Evolutionary conservation across 164 flowering plant genomes (phyloP), one percentile per base, ranked within the genome.

Genomic region (Berberis vulgaris): DNA sequence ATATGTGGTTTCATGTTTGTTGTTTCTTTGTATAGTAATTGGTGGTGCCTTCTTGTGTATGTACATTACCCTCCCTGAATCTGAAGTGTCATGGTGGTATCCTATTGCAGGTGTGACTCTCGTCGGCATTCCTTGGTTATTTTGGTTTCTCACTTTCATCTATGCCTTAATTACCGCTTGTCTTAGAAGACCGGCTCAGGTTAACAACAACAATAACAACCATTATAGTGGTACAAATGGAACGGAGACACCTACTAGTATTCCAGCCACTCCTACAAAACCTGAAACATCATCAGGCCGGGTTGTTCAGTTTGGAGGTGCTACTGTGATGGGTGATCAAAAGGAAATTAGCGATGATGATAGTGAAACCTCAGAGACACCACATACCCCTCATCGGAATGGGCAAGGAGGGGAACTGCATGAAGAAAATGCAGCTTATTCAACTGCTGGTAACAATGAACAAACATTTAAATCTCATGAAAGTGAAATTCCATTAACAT

Each of bases 71-170:
- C 49, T 59, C 8, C 68, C 68, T n/a, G 57, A 70, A 54, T 44
- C 68, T 4, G 54, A 54, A 59, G 42, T 64, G 1, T 38, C 63
- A 7, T 1, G 53, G 9, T 70, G 72, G 68, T 70, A 70, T 54
- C 65, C 68, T 53, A 46, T 57, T 45, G 65, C 59, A n/a, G 72
- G 68, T 6, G 46, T 70, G 64, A 47, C 54, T 1, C 46, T 70
- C 9, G 57, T 65, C 2, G 60, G 73, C 11, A 52, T 55, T 12
- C 73, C 73, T 43, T 70, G 73, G 73, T 4, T 60, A 7, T 65
- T 70, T 43, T 70, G 73, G 73, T 38, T 70, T n/a, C 40, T 65
- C 7, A 70, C 57, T 0, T 70, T 59, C 38, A 41, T 61, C 9
- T 70, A 70, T 54, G 40, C 60, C 44, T 55, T 63, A 7, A 2